Base-by-base conservation (phyloP, 2,329 filamentous ascomycete species). In the Xylaria arbuscula region DNA sequence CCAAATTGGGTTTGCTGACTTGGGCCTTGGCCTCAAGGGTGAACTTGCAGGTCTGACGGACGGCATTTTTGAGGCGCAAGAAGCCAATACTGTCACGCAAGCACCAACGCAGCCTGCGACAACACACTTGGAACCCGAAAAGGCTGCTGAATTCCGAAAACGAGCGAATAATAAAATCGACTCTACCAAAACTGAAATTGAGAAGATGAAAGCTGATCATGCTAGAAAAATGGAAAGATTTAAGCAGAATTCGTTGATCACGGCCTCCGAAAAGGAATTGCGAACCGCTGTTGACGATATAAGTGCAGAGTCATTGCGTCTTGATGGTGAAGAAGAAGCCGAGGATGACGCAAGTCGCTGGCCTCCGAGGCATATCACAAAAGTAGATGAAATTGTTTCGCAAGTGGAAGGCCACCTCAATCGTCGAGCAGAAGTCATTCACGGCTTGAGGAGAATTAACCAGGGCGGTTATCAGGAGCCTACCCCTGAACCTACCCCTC, bases 1-100 rank as follows among this genome's bases (percentile, higher is more conserved):
- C 58, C 93, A 97, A 77, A 97, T 99, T 66, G 89, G 91, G 9
- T 94, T 95, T 0, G 89, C 94, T 2, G 94, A 97, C 77, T 87
- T 98, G 40, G 94, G 94, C 0, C 84, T 98, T 10, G 96, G 96
- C 3, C 86, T 92, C 59, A 92, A 90, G 80, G 96, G 96, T 45
- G 92, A 94, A 79, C 85, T 99, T 22, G 90, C 92, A 28, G 86
- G 88, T 0, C 82, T 98, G 62, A 98, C 96, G 0, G 90, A 93
- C 42, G 94, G 93, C 5, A 93, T 98, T 64, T 93, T 98, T 65
- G 90, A 96, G 65, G 84, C 87, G 0, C 87, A 88, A 70, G 83
- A 82, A 1, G 81, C 78, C n/a, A 84, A 88, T 66, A 83, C 82
- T 0, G 76, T 79, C 19, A 82, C 80, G 24, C 79, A 84, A 32